Evolutionary conservation across 2,329 filamentous ascomycete genomes (phyloP), one percentile per base, ranked within the genome.

Genomic region (Aspergillus sp.): DNA sequence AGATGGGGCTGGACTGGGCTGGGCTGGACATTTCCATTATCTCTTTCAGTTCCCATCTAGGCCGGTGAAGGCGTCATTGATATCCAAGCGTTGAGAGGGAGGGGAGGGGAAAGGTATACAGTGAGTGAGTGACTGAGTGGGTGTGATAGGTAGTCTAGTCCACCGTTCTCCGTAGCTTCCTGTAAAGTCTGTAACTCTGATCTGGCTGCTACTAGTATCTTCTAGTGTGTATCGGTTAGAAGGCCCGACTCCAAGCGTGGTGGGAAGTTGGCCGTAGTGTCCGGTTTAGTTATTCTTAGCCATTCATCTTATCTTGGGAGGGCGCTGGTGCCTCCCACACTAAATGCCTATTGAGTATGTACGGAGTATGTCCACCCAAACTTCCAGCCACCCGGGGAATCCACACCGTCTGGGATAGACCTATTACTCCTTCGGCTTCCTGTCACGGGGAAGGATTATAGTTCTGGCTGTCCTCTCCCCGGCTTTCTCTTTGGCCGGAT

Each of bases 271-370:
- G 15, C 48, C 32, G 32, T 51, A 25, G 48, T 25, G 27, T 51
- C 48, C 23, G 48, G 48, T 51, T 51, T 51, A 30, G 25, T 53
- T 53, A 53, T 53, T 52, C 50, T 21, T 39, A 53, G 32, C 17
- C 51, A 39, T 19, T 51, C 25, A 30, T 44, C 41, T 44, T 44
- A 44, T 44, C 41, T 13, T 13, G 41, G 21, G 41, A 44, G 32
- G 32, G 32, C 11, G 39, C 39, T 42, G 17, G 39, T 42, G 39
- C 39, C 39, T 42, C 17, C 15, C n/a, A 44, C 21, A 19, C 17
- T 21, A 17, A 17, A 23, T 44, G 17, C 21, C 21, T 44, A 44
- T 44, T 11, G 17, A 21, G 41, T 17, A 44, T 17, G n/a, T 44
- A 21, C 10, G 8, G 2, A 21, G 19, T 21, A 23, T 23, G 21